Percentiles rank a stretch among this genome's conserved stretches.
phyloP scores from a whole-genome alignment of 2,329 filamentous ascomycete species.

The Paecilomyces dactylethromorphus region DNA sequence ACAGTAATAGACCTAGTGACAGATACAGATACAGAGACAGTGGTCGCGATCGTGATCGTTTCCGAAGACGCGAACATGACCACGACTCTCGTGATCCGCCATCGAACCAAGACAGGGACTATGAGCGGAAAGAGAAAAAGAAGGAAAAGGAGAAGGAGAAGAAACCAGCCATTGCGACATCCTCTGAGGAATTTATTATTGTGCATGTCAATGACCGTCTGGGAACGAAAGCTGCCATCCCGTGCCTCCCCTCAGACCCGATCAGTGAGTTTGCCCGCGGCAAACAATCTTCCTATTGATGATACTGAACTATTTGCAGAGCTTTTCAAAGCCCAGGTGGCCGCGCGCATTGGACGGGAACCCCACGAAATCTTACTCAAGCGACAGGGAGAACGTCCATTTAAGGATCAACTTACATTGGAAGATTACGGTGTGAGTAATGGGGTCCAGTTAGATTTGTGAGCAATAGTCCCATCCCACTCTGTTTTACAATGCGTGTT shows the following conservation, averaged over 20 bases:
- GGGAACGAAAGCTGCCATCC: conserved; percentile 90
- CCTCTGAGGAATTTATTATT: conserved; percentile 77
- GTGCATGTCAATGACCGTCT: conserved; percentile 93
- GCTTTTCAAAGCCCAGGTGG: conserved; percentile 86
- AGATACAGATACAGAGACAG: conserved; percentile 16
- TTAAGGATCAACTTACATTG: conserved; percentile 82
- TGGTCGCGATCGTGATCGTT: conserved; percentile 15
- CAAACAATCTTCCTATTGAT: neutral
- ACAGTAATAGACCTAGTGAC: conserved; percentile 19
- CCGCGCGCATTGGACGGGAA: conserved; percentile 78
- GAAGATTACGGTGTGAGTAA: conserved; percentile 93
- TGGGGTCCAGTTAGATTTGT: conserved; percentile 59
- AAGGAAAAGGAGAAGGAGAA: conserved; percentile 28
- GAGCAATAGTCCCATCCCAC: conserved; percentile 14
- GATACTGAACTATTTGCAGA: conserved; percentile 29
- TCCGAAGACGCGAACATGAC: conserved; percentile 14
- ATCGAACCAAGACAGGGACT: conserved; percentile 2
- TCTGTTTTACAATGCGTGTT: neutral
- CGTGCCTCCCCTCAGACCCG: conserved; percentile 76
- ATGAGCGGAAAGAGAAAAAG: conserved; percentile 35
- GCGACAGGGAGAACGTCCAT: conserved; percentile 84
- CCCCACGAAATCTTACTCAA: conserved; percentile 89
- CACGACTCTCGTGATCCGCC: neutral
- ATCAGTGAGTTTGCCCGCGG: conserved; percentile 46
- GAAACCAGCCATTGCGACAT: conserved; percentile 27